These are phyloP conservation scores for Cucurbita maxima DNA, from an alignment of 306 rosid species.

Conservation along the genomic window DNA sequence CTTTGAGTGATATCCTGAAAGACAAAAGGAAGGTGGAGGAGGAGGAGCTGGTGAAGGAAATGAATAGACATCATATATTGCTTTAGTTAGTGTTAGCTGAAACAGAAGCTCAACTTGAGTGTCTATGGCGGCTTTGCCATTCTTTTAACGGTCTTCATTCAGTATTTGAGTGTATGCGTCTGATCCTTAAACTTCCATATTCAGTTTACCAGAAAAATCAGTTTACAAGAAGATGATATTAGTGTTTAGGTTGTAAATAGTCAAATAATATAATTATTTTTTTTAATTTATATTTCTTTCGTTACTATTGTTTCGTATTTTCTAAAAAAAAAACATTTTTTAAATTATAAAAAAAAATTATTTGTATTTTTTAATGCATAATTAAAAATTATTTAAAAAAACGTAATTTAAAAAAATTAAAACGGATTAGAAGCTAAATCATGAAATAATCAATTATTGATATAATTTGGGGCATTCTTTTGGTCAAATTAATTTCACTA, in stretches of 20 bases:
- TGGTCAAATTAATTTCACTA: too few species aligned
- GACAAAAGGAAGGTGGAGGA: slow-evolving; percentile 5
- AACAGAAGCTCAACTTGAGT: neutral
- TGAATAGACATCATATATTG: neutral
- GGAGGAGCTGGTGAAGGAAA: neutral
- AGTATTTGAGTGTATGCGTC: neutral
- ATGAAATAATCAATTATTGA: too few species aligned
- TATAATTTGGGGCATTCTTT: too few species aligned
- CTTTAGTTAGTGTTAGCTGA: slow-evolving; percentile 1
- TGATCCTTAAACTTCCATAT: neutral
- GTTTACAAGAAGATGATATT: neutral
- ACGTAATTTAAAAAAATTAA: too few species aligned
- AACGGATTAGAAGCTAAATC: too few species aligned
- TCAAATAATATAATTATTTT: neutral
- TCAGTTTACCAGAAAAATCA: neutral
- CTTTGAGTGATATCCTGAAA: slow-evolving; percentile 4
- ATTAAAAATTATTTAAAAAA: too few species aligned
- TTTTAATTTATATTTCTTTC: too few species aligned
- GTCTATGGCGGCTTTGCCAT: neutral
- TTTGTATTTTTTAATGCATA: too few species aligned
- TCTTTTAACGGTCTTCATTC: neutral
- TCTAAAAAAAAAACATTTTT: too few species aligned
- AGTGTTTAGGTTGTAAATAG: neutral
- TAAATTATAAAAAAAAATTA: too few species aligned
- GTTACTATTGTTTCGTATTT: too few species aligned